Percentiles rank a stretch among this genome's conserved stretches.
phyloP scores from a whole-genome alignment of 257 asterid genomes.

The Gentiana dahurica region DNA sequence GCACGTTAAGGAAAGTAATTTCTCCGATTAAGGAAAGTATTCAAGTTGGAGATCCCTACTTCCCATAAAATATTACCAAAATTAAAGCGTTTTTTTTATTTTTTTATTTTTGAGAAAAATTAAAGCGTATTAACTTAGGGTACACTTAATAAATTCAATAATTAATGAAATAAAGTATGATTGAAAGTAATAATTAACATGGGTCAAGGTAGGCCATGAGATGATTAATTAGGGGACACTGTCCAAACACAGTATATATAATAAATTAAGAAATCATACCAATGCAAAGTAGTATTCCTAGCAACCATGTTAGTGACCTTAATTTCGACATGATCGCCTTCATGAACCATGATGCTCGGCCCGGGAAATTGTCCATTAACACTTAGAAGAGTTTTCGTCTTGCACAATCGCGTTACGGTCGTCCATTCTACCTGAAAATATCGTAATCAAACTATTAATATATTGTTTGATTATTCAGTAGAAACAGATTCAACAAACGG shows the following conservation, averaged over 20 bases:
- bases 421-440: constrained; percentile 58
- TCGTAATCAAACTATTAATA: not conserved
- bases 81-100: too few species aligned
- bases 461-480: not conserved
- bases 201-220: not conserved
- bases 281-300: constrained; percentile 63
- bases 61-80: too few species aligned
- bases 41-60: too few species aligned
- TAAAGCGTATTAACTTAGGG: too few species aligned
- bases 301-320: constrained; percentile 44
- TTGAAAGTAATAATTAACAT: not conserved
- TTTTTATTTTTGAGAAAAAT: too few species aligned
- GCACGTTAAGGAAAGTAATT: too few species aligned
- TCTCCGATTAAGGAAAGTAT: too few species aligned
- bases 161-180: too few species aligned
- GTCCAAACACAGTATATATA: too few species aligned
- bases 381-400: constrained; percentile 36
- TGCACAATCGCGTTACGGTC: constrained; percentile 47
- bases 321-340: constrained; percentile 62
- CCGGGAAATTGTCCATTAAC: constrained; percentile 70
- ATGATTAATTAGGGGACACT: too few species aligned
- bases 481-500: not conserved
- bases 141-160: too few species aligned
- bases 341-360: constrained; percentile 54
- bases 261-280: constrained; percentile 22